Percentiles rank a stretch among this genome's conserved stretches.
phyloP scores from a whole-genome alignment of 495 filamentous ascomycete species.

The Collariella sp. region DNA sequence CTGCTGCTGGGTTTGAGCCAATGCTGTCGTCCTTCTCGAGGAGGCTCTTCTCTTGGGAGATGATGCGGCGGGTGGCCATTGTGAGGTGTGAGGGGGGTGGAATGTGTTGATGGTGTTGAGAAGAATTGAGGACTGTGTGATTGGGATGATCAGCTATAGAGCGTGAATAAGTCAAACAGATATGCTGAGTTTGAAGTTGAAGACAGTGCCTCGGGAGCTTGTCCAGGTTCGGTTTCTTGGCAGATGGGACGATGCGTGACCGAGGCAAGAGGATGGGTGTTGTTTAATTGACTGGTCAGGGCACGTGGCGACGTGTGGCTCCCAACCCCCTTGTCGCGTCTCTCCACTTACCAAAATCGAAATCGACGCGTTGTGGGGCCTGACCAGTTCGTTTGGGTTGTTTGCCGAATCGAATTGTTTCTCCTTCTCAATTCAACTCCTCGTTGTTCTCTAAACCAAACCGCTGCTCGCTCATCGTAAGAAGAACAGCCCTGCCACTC shows the following conservation, averaged over 20 bases:
- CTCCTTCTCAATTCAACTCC: background rate
- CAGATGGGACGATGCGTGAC: background rate
- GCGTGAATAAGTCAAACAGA: too few relatives aligned
- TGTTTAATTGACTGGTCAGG: background rate
- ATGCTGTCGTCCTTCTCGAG: conserved; percentile 46
- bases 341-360: conserved; percentile 11
- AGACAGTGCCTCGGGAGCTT: too few relatives aligned
- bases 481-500: too few relatives aligned
- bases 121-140: background rate
- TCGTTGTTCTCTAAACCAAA: background rate
- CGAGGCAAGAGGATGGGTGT: background rate
- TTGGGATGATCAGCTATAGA: background rate
- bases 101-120: background rate
- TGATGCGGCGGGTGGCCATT: conserved; percentile 54
- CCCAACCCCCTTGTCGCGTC: conserved; percentile 10
- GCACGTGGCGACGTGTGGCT: conserved; percentile 19
- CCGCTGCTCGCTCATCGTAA: too few relatives aligned
- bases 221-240: background rate
- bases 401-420: background rate
- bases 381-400: background rate
- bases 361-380: conserved; percentile 13
- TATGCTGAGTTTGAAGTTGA: too few relatives aligned
- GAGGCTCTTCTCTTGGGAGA: conserved; percentile 44
- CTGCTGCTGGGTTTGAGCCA: conserved; percentile 27
- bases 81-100: conserved; percentile 15